These are phyloP conservation scores for Trapa incisa DNA, from an alignment of 345 rosid genomes.

Conservation along the genomic window DNA sequence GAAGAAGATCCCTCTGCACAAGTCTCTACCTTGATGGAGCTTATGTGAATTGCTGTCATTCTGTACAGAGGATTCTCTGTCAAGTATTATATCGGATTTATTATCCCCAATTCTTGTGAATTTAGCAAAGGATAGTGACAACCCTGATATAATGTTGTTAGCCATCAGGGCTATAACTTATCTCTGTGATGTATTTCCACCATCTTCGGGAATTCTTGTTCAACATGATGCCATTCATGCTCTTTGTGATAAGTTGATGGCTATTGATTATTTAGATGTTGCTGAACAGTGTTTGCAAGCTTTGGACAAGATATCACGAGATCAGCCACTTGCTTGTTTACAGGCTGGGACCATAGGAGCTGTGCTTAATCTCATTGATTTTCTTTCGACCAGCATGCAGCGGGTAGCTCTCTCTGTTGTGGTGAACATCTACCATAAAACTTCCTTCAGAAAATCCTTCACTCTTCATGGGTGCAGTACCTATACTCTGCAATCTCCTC, in stretches of 20 bases:
- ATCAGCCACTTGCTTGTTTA: conserved; percentile 75
- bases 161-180: conserved; percentile 84
- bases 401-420: conserved; percentile 88
- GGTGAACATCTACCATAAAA: conserved; percentile 78
- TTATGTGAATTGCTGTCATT: conserved; percentile 84
- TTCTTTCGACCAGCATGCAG: conserved; percentile 86
- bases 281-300: conserved; percentile 99
- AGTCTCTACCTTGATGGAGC: conserved; percentile 55
- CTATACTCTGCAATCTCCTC: conserved; percentile 73
- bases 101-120: conserved; percentile 69
- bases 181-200: conserved; percentile 80
- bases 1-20: conserved; percentile 41
- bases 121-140: conserved; percentile 47
- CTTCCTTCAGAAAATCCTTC: conserved; percentile 57
- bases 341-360: conserved; percentile 89
- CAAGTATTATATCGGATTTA: conserved; percentile 48
- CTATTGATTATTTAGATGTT: conserved; percentile 78
- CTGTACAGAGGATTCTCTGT: conserved; percentile 65
- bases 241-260: conserved; percentile 64
- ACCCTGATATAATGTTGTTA: conserved; percentile 61
- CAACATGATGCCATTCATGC: conserved; percentile 68
- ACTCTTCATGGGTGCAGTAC: conserved; percentile 67
- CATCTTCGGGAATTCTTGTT: conserved; percentile 57
- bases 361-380: conserved; percentile 63
- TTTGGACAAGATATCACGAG: conserved; percentile 84